These are phyloP conservation scores for Stramenopiles sp. DNA, from an alignment of 352 stramenopile genomes.

Conservation along the genomic window DNA sequence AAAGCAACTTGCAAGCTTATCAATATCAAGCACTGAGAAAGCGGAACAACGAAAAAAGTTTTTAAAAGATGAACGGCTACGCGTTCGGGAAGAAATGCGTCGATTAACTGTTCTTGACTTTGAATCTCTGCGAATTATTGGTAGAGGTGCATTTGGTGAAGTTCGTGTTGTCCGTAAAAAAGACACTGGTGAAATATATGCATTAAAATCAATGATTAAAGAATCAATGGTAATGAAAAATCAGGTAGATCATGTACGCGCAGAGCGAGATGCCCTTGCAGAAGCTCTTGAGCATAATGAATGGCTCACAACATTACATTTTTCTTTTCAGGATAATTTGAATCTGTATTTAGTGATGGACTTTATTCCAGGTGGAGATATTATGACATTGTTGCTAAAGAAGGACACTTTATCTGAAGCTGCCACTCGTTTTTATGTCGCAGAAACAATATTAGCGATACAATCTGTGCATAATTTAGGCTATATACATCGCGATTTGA, in stretches of 20 bases:
- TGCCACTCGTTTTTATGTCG: constrained; percentile 59
- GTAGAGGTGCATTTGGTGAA: constrained; percentile 80
- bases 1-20: no score
- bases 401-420: constrained; percentile 60
- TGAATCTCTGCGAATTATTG: constrained; percentile 71
- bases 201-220: constrained; percentile 9
- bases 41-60: no score
- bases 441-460: constrained; percentile 86
- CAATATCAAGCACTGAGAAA: no score
- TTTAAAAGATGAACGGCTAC: no score
- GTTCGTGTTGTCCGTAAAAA: background rate
- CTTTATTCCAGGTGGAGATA: constrained; percentile 84
- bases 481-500: constrained; percentile 52
- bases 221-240: constrained; percentile 1
- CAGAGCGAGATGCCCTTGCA: constrained; percentile 9
- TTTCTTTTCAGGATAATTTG: constrained; percentile 17
- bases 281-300: constrained; percentile 11
- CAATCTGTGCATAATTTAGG: constrained; percentile 58
- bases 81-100: no score
- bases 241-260: constrained; percentile 6
- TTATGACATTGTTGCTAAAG: constrained; percentile 96
- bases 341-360: constrained; percentile 48
- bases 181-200: background rate
- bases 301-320: constrained; percentile 16
- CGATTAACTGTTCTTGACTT: no score